Evolutionary conservation across 202 grass and related monocot genomes (phyloP), one percentile per base, ranked within the genome.

Genomic region (Hordeum pubiflorum): DNA sequence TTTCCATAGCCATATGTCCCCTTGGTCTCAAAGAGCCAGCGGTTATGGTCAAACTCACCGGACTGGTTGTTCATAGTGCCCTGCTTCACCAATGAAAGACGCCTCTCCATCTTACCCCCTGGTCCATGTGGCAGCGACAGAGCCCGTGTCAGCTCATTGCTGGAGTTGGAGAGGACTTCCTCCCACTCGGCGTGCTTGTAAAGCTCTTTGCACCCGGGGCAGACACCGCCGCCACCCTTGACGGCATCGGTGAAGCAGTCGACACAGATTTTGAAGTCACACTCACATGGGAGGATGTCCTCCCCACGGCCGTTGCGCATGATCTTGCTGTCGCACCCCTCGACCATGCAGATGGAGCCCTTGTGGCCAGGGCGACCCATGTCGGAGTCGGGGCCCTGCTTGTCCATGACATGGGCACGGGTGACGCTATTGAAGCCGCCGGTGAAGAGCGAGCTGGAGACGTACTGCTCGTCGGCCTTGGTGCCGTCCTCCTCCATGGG

Each of bases 11-110:
- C 96, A 23, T 99, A 99, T 2, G 96, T 99, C 12, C 92, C 96
- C 87, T 99, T 99, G 69, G 96, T 99, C 90, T 99, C 92, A 66
- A 95, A 99, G 50, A 99, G 92, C 96, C 96, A 99, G 22, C 87
- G 87, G 85, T 91, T 99, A 43, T 99, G 96, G 23, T 99, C 92
- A 54, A 99, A 99, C 60, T 99, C 96, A 4, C 90, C 90, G 7
- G 76, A 22, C 79, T 82, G 72, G 72, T 38, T 58, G 38, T 50
- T 50, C 44, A 48, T 48, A 48, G 27, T 50, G 18, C 27, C 43
- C 81, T 90, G 83, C 76, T 94, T 90, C 64, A 91, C 81, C 62
- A 97, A 39, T 27, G 94, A 94, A 32, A 97, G 41, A 11, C 88
- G 64, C 39, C 88, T 81, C 61, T 93, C 90, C 78, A 93, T 81